Base-by-base conservation (phyloP, 768 basidiomycete genomes). In the Coprinopsis strossmayeri region DNA sequence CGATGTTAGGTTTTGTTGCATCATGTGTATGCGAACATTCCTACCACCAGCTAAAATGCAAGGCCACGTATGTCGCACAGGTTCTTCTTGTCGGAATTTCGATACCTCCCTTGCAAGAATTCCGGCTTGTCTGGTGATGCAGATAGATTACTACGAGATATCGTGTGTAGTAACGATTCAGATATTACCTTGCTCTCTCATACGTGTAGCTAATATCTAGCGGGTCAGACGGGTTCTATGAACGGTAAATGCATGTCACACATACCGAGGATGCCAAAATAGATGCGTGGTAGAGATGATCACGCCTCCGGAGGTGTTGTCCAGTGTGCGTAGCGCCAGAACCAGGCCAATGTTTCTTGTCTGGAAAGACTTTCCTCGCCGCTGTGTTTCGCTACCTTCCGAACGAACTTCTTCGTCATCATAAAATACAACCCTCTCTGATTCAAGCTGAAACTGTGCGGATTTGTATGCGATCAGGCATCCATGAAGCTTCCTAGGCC, bases 211-310 rank as follows among this genome's bases (percentile, higher is more conserved):
- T 77, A 26, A 28, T 44, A 5, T 44, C 17, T 71, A 27, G 23
- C 57, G 45, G 53, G 57, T 1, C 30, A 32, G 30, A 7, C 7
- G 15, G 30, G 30, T 15, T 15, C 30, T 15, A 48, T 38, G 42
- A 34, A 17, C 12, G 45, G 35, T 41, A 34, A 35, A 26, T 54
- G 2, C 13, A 46, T 3, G 18, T 10, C 1, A 46, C n/a, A 9
- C 77, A 50, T 65, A 91, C 82, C 75, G 77, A 3, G 92, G 92
- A 65, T 95, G 92, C 94, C 94, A 97, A 64, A 96, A 97, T 20
- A 95, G 69, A 68, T 97, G 94, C 0, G 93, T 93, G 1, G 94
- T 96, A 2, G 81, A 90, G 12, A 94, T 68, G 34, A 95, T 67
- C 27, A 91, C 63, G 3, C 92, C 90, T 32, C 70, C 65, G 5